Evolutionary conservation across 108 stramenopile genomes (phyloP).

Genomic region (Stephanodiscus triporus): DNA sequence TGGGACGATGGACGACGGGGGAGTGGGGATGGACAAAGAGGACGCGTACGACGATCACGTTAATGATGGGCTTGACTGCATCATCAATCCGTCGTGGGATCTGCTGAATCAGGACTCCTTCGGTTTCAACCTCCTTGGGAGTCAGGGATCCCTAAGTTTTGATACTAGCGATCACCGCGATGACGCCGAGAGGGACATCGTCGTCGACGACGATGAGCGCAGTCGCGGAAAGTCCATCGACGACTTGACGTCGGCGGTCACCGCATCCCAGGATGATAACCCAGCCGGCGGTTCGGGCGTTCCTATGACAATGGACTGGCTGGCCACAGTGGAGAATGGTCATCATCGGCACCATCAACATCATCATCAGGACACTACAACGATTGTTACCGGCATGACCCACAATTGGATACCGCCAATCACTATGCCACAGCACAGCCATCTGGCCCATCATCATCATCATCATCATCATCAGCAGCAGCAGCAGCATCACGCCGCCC

Average conservation of each 20-base stretch:
- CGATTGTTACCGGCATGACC: background rate
- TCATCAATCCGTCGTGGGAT: background rate
- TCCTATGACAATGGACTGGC: background rate
- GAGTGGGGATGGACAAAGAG: background rate
- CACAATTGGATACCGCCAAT: constrained; percentile 10
- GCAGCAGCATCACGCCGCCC: background rate
- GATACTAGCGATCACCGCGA: constrained; percentile 1
- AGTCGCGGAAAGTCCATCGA: background rate
- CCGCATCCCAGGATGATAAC: constrained; percentile 7
- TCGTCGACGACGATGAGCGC: background rate
- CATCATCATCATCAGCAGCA: background rate
- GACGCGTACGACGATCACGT: background rate
- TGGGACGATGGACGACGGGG: background rate
- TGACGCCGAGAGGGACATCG: background rate
- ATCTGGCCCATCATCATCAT: background rate
- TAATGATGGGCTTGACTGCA: background rate
- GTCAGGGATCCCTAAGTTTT: constrained; percentile 7
- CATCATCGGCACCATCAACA: background rate
- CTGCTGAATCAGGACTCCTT: constrained; percentile 11
- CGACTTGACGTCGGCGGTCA: background rate
- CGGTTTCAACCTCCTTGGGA: constrained; percentile 11
- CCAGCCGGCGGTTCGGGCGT: background rate
- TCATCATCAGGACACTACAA: background rate
- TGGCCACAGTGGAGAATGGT: background rate
- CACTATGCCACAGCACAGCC: background rate